Base-by-base conservation (phyloP, 306 rosid genomes). In the Vigna reflexopilosa region DNA sequence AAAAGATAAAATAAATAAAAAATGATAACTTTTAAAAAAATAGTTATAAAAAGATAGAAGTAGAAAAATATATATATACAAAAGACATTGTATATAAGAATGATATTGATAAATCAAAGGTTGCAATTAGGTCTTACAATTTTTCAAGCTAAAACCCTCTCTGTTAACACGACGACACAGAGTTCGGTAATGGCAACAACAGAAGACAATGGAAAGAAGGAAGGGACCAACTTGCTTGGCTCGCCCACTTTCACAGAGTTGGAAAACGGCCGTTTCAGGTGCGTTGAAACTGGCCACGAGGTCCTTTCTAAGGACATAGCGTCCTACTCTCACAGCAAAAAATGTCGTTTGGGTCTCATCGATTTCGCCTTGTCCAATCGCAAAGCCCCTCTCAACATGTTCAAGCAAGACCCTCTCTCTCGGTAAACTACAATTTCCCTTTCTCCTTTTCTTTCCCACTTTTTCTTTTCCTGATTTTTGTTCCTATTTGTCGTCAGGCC, bases 261-360 rank as follows among this genome's bases (percentile, higher is more conserved):
- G 5, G 93, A 70, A 0, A 91, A 93, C 67, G 96, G 93, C 10
- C 93, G 98, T 34, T 91, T 92, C 80, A 90, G 79, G 67, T 95
- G 98, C 83, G 84, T 87, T 0, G 91, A 95, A 81, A 95, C 96
- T 1, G 98, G 98, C 4, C 98, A 95, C 55, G 97, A 95, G 66
- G 47, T 90, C 2, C 83, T 91, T n/a, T 52, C 82, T 48, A 89
- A 87, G 83, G 98, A 95, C 83, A 88, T 68, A 22, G 82, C 83
- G 4, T 72, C 84, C 45, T 95, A 95, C 85, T 91, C 98, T 9
- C 72, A 45, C 40, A 85, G 91, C 87, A 95, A 95, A 82, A 89
- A 91, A 40, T 95, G 98, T 77, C 98, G 98, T 67, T 81, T 92
- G 56, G 98, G 97, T 67, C 96, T 95, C 80, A 86, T 95, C 76